A percentile compares a stretch with the other conserved stretches of the same genome.
phyloP scores from a whole-genome alignment of 805 yeast genomes.

The Myxozyma kluyveri region DNA sequence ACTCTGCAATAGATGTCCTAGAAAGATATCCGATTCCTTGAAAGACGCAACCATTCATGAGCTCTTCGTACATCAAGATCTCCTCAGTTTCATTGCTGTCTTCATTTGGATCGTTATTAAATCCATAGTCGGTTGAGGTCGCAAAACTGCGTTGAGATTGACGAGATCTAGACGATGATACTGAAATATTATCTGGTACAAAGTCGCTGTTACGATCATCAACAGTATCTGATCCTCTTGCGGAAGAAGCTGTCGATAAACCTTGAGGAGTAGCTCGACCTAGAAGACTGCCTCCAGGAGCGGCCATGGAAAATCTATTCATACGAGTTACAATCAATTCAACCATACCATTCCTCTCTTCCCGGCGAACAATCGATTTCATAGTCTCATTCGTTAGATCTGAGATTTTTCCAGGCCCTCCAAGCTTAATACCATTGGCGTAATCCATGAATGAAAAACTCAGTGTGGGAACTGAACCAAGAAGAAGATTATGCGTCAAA shows the following conservation, averaged over 20 bases:
- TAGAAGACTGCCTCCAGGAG: conserved; percentile 21
- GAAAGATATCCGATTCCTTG: conserved; percentile 27
- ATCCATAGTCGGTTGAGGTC: conserved; percentile 9
- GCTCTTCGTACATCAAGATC: conserved; percentile 17
- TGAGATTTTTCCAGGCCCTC: conserved; percentile 18
- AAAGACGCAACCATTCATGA: conserved; percentile 25
- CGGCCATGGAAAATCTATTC: conserved; percentile 19
- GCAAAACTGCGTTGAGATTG: conserved; percentile 20
- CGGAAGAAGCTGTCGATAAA: not conserved
- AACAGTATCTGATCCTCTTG: not conserved
- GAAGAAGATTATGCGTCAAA: conserved; percentile 13
- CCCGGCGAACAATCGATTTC: conserved; percentile 25
- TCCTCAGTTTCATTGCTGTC: conserved; percentile 10
- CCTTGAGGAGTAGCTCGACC: too few species aligned
- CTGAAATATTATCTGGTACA: conserved; percentile 21
- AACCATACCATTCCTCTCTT: conserved; percentile 26
- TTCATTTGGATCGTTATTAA: conserved; percentile 17
- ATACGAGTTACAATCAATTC: conserved; percentile 23
- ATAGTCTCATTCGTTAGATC: conserved; percentile 23
- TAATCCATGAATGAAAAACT: conserved; percentile 28
- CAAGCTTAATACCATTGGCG: conserved; percentile 21
- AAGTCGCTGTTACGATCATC: conserved; percentile 6
- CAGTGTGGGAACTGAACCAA: conserved; percentile 24
- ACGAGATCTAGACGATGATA: conserved; percentile 21
- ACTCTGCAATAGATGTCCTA: conserved; percentile 23